These are phyloP conservation scores for Porcisia deanei DNA, from an alignment of 208 protist genomes.

Conservation along the genomic window DNA sequence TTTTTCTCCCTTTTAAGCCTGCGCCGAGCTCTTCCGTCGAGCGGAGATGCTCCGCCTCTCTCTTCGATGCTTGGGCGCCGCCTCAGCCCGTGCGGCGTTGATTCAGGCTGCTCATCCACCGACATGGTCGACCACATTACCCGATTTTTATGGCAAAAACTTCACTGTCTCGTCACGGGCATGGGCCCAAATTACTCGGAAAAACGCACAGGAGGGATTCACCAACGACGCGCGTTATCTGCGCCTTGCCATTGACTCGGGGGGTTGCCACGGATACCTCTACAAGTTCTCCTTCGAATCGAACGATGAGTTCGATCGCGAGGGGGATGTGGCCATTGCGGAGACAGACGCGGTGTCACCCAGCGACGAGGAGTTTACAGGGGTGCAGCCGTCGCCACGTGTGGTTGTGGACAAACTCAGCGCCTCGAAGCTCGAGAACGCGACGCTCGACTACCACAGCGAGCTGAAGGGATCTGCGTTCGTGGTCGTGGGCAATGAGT, in stretches of 20 bases:
- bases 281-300: constrained; percentile 90
- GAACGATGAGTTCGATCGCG: constrained; percentile 36
- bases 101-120: neutral
- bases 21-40: neutral
- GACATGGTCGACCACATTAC: constrained; percentile 15
- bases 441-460: constrained; percentile 86
- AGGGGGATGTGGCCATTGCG: constrained; percentile 71
- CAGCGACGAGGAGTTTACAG: constrained; percentile 22
- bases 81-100: constrained; percentile 11
- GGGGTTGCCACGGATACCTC: constrained; percentile 88
- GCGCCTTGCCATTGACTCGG: constrained; percentile 84
- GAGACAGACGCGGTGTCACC: constrained; percentile 53
- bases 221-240: constrained; percentile 71
- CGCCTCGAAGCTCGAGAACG: constrained; percentile 65
- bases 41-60: constrained; percentile 23
- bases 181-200: constrained; percentile 74
- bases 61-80: constrained; percentile 3
- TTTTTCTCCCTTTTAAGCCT: neutral
- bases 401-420: constrained; percentile 82
- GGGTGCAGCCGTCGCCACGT: constrained; percentile 35
- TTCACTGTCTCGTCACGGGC: constrained; percentile 70
- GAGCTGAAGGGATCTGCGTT: constrained; percentile 90
- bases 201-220: constrained; percentile 81
- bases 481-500: constrained; percentile 87
- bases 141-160: constrained; percentile 70